Evolutionary conservation across 305 asterid species (phyloP).

Genomic region (Solanum hybrid): DNA sequence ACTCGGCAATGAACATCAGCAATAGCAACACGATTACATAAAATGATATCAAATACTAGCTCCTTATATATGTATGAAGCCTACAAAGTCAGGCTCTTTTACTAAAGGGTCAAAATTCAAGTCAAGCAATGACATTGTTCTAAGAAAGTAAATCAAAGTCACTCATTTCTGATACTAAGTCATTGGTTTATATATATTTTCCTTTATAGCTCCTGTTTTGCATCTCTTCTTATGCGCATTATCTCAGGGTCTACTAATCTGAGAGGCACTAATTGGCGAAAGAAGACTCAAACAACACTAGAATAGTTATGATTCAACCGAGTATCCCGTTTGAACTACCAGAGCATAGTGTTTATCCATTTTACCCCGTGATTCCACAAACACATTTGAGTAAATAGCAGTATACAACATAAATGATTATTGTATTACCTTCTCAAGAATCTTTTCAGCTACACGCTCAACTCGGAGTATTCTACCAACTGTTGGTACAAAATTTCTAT

Average conservation of each 20-base stretch:
- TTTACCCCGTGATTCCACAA: not conserved
- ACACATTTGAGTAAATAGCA: not conserved
- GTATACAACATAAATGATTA: not conserved
- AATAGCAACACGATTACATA: not conserved
- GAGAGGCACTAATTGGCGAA: not conserved
- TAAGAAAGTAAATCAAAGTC: not conserved
- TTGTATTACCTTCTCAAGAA: constrained; percentile 59
- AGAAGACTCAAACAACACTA: not conserved
- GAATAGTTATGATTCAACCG: not conserved
- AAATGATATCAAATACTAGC: not conserved
- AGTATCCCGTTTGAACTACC: not conserved
- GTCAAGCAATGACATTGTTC: not conserved
- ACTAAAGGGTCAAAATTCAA: not conserved
- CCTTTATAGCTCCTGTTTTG: not conserved
- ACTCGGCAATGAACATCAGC: not conserved
- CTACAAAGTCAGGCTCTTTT: not conserved
- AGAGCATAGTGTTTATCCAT: not conserved
- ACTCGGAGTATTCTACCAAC: constrained; percentile 81
- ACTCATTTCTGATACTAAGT: not conserved
- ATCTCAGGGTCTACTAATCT: not conserved
- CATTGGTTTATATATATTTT: not conserved
- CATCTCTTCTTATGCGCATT: not conserved
- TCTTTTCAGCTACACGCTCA: constrained; percentile 67
- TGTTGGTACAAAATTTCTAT: constrained; percentile 45
- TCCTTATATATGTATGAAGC: not conserved